These are phyloP conservation scores for Trichoderma parareesei DNA, from an alignment of 495 filamentous ascomycete genomes.

Conservation along the genomic window DNA sequence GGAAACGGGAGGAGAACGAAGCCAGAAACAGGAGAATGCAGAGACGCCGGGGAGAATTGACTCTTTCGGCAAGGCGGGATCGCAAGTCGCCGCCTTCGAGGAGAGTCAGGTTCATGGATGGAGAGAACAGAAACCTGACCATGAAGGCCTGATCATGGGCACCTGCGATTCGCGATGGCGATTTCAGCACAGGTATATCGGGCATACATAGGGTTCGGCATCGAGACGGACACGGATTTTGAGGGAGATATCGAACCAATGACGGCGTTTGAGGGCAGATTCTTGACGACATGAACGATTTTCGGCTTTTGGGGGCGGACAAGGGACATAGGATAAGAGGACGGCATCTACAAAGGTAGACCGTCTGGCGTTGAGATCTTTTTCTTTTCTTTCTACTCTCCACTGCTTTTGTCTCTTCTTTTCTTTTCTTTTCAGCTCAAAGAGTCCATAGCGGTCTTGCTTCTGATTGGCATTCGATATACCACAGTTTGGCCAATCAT, in stretches of 20 bases:
- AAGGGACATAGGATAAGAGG: background rate
- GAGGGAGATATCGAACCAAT: background rate
- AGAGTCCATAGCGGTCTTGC: too few species aligned
- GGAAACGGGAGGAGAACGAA: constrained; percentile 71
- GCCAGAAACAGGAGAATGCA: constrained; percentile 67
- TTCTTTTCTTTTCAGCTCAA: too few species aligned
- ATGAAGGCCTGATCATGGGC: constrained; percentile 7
- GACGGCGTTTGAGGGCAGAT: background rate
- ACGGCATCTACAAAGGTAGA: background rate
- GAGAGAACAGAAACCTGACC: constrained; percentile 15
- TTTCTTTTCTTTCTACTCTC: too few species aligned
- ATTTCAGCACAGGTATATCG: background rate
- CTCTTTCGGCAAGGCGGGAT: background rate
- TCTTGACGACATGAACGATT: background rate
- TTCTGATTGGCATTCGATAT: background rate
- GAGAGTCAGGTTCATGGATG: constrained; percentile 28
- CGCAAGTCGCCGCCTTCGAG: constrained; percentile 12
- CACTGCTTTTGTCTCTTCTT: too few species aligned
- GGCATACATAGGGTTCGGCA: background rate
- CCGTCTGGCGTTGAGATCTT: too few species aligned
- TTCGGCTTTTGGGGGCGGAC: background rate
- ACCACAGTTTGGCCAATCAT: background rate
- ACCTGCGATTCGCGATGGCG: background rate
- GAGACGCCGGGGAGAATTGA: constrained; percentile 38
- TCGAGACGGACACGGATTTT: background rate